Conservation (phyloP, 768 basidiomycete genomes). For the Kwoniella dejecticola region DNA sequence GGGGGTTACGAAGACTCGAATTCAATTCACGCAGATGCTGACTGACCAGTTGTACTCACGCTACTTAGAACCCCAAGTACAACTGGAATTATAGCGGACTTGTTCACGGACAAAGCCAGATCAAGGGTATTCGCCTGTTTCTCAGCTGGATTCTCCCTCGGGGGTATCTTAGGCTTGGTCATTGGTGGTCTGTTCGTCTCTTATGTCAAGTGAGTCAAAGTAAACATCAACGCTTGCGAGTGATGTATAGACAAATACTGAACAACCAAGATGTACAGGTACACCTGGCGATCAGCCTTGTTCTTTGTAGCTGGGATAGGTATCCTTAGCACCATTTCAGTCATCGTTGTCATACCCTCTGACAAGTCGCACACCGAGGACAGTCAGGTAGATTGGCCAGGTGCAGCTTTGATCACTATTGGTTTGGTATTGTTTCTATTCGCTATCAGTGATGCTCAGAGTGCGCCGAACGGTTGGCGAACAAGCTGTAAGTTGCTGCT, state of each 20-base stretch:
- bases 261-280: not conserved
- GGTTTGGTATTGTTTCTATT: slow-evolving; percentile 74
- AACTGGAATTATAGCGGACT: slow-evolving; percentile 76
- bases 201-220: slow-evolving; percentile 55
- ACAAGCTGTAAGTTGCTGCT: slow-evolving; percentile 63
- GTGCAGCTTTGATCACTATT: slow-evolving; percentile 66
- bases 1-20: too few species aligned
- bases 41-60: not conserved
- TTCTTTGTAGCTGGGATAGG: slow-evolving; percentile 67
- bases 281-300: slow-evolving; percentile 68
- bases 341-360: slow-evolving; percentile 64
- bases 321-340: slow-evolving; percentile 62
- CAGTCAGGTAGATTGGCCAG: slow-evolving; percentile 70
- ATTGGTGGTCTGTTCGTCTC: slow-evolving; percentile 75
- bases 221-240: not conserved
- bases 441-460: slow-evolving; percentile 69
- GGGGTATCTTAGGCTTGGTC: slow-evolving; percentile 69
- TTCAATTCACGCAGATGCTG: too few species aligned
- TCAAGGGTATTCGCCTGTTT: slow-evolving; percentile 80
- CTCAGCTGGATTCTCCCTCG: slow-evolving; percentile 79
- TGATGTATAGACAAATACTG: not conserved
- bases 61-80: slow-evolving; percentile 39
- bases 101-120: slow-evolving; percentile 71
- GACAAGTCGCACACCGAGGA: slow-evolving; percentile 59
- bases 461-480: slow-evolving; percentile 65